Evolutionary conservation across 2,329 filamentous ascomycete species (phyloP).

Genomic region (Cercospora janseana): DNA sequence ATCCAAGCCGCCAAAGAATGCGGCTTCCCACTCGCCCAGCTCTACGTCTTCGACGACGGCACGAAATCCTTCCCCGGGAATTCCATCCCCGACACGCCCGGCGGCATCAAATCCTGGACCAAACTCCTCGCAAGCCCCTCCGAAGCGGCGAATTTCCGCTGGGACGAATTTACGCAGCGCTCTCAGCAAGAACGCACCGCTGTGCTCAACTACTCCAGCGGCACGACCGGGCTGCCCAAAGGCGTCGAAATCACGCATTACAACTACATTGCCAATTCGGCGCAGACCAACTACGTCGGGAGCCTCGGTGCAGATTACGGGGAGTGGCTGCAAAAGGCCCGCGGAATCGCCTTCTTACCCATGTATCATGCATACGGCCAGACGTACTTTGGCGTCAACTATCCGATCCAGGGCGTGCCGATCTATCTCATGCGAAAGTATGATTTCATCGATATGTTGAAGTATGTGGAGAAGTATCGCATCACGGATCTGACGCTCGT

Average conservation of each 20-base stretch:
- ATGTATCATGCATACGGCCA: constrained; percentile 63
- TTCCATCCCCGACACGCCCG: constrained; percentile 61
- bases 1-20: constrained; percentile 51
- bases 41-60: constrained; percentile 52
- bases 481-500: constrained; percentile 68
- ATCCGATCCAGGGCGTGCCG: constrained; percentile 20
- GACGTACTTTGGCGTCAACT: constrained; percentile 49
- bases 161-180: constrained; percentile 9
- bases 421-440: constrained; percentile 49
- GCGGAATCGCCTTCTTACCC: constrained; percentile 65
- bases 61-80: constrained; percentile 56
- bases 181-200: constrained; percentile 55
- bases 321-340: constrained; percentile 34
- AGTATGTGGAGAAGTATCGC: constrained; percentile 64
- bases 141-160: constrained; percentile 47
- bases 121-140: constrained; percentile 42
- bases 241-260: constrained; percentile 78
- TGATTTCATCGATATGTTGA: constrained; percentile 54
- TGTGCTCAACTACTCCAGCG: constrained; percentile 75
- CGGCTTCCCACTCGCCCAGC: constrained; percentile 45
- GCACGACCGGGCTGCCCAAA: constrained; percentile 79
- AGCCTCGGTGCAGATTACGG: constrained; percentile 49
- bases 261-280: constrained; percentile 70
- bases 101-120: constrained; percentile 28
- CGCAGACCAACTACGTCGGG: constrained; percentile 55